A percentile compares a stretch with the other conserved stretches of the same genome.
Conservation (phyloP, 2,329 filamentous ascomycete genomes). For the Pyrenophora graminea region DNA sequence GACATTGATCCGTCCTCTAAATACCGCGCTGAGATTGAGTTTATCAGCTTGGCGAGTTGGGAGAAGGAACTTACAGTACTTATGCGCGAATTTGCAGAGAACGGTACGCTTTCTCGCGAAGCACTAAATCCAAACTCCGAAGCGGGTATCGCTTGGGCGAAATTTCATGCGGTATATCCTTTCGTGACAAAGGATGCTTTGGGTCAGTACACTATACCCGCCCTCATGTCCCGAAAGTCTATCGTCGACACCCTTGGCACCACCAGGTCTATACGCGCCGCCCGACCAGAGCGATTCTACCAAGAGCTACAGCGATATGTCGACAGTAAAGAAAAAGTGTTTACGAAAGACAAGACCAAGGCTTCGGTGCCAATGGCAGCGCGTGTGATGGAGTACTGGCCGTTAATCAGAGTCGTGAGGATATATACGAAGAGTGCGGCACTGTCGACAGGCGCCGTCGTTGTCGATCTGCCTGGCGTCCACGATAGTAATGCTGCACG, state of each 20-base stretch:
- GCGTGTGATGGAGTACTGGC: conserved; percentile 51
- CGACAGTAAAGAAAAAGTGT: conserved; percentile 59
- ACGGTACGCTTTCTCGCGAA: conserved; percentile 47
- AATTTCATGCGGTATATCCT: conserved; percentile 57
- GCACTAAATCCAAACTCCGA: conserved; percentile 52
- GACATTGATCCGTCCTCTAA: conserved; percentile 43
- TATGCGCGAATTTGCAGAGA: conserved; percentile 54
- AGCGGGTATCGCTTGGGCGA: conserved; percentile 55
- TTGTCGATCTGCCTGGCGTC: conserved; percentile 64
- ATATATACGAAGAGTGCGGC: conserved; percentile 57
- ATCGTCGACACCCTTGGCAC: conserved; percentile 55
- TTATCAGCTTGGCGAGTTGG: conserved; percentile 60
- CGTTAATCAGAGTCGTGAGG: conserved; percentile 59
- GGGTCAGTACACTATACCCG: conserved; percentile 41
- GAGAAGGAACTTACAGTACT: conserved; percentile 56
- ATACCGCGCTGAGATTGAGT: conserved; percentile 63
- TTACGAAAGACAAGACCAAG: conserved; percentile 37
- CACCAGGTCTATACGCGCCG: conserved; percentile 47
- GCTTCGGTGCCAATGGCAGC: conserved; percentile 27
- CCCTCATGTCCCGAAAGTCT: conserved; percentile 49
- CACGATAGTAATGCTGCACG: conserved; percentile 65
- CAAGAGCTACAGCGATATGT: conserved; percentile 55
- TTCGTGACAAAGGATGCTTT: conserved; percentile 49
- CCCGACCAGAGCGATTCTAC: conserved; percentile 51
- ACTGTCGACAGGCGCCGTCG: conserved; percentile 58